Base-by-base conservation (phyloP, 768 basidiomycete genomes). In the Collybia sp. region DNA sequence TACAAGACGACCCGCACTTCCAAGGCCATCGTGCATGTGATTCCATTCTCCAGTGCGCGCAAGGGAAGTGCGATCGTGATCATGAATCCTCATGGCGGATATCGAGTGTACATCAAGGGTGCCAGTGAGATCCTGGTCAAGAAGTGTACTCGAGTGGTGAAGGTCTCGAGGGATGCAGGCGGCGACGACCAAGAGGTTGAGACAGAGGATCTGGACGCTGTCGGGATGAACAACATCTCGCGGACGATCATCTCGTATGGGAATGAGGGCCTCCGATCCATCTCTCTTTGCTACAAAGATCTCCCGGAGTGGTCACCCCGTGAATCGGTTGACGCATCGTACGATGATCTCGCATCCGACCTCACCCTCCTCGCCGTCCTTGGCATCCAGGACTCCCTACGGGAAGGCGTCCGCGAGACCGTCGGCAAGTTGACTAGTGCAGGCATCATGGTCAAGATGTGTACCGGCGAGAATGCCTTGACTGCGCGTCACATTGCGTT, bases 31-130 rank as follows among this genome's bases (percentile, higher is more conserved):
- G 64, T 84, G 6, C 85, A 87, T 61, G 75, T 88, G 75, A 71
- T 87, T 39, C 88, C 87, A 3, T 89, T 89, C 67, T 81, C 79
- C 12, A 84, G 81, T 46, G 82, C 84, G 45, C 75, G 84, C 51
- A 90, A 89, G 66, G 78, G 82, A 13, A 88, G 88, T 83, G 87
- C 80, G 19, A 81, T 81, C 52, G 82, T 88, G 16, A 73, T 89
- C 50, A 68, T 64, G 53, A 54, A 72, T 17, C 58, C 62, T 13
- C 59, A 72, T 41, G 73, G 72, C 20, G 56, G 57, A n/a, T 74
- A 68, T 49, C 74, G 87, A 43, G 57, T 88, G 2, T 79, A 79
- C 58, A 53, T 87, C 55, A 90, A 89, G 67, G 87, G 87, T 17
- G 88, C 87, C 6, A 79, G 77, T 50, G 87, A 90, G 59, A 82